These are phyloP conservation scores for Boletus smithii DNA, from an alignment of 1,284 basidiomycete species.

Conservation along the genomic window DNA sequence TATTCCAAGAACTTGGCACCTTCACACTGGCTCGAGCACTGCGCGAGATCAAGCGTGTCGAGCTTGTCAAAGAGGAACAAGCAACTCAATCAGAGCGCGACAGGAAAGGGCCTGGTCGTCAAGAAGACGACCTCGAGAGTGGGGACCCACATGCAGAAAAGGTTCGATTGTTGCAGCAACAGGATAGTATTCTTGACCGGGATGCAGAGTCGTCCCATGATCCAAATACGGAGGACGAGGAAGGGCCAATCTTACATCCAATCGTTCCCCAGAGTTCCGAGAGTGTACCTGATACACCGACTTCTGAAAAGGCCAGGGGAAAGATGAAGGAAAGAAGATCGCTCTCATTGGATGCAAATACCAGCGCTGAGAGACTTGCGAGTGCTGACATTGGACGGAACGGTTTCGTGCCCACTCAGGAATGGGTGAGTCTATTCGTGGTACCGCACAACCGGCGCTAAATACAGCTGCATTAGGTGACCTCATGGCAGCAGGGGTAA, in stretches of 20 bases:
- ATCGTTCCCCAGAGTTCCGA: slow-evolving; percentile 45
- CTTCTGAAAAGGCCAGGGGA: slow-evolving; percentile 83
- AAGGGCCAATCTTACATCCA: slow-evolving; percentile 28
- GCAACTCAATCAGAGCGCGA: slow-evolving; percentile 38
- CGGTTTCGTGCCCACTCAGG: slow-evolving; percentile 89
- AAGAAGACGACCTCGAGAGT: slow-evolving; percentile 30
- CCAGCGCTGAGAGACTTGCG: slow-evolving; percentile 61
- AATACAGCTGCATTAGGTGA: slow-evolving; percentile 46
- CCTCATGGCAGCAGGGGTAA: slow-evolving; percentile 85
- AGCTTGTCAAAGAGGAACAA: slow-evolving; percentile 69
- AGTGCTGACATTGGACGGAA: slow-evolving; percentile 73
- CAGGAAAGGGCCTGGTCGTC: slow-evolving; percentile 33
- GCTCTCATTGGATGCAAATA: slow-evolving; percentile 54
- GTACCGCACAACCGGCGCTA: not conserved
- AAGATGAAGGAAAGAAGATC: slow-evolving; percentile 78
- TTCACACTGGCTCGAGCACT: slow-evolving; percentile 84
- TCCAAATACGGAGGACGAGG: slow-evolving; percentile 27
- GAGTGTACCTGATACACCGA: slow-evolving; percentile 32
- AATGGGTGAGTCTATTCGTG: slow-evolving; percentile 68
- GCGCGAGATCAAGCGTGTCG: slow-evolving; percentile 75
- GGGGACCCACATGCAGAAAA: slow-evolving; percentile 53
- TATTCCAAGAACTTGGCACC: slow-evolving; percentile 84
- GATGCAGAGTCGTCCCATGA: slow-evolving; percentile 25
- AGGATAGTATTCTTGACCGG: slow-evolving; percentile 28
- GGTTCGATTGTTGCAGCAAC: slow-evolving; percentile 53